phyloP scores from a whole-genome alignment of 257 asterid genomes.

The Paulownia fortunei region DNA sequence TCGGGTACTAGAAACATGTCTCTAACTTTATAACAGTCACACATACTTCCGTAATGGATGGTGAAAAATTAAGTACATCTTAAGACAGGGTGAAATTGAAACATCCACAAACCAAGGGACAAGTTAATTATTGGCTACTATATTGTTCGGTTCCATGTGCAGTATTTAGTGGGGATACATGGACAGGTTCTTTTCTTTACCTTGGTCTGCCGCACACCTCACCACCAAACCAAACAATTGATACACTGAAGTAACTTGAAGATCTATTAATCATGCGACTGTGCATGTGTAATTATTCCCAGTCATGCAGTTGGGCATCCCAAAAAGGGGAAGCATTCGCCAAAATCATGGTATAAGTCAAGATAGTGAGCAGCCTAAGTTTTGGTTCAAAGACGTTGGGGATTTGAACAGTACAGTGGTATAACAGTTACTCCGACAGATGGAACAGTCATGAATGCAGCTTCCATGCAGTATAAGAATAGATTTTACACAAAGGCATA shows the following conservation, averaged over 20 bases:
- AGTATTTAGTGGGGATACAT: neutral
- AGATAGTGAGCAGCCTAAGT: neutral
- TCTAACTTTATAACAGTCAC: neutral
- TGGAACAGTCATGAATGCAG: no score
- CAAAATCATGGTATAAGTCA: neutral
- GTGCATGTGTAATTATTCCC: neutral
- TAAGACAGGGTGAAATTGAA: neutral
- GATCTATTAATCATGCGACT: neutral
- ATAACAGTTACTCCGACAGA: slow-evolving; percentile 4
- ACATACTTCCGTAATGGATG: neutral
- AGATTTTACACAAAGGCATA: slow-evolving; percentile 31
- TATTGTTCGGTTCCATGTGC: neutral
- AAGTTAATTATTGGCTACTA: neutral
- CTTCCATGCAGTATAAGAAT: neutral
- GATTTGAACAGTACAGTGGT: no score
- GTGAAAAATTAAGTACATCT: neutral
- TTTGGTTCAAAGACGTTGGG: neutral
- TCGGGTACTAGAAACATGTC: neutral
- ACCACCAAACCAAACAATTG: neutral
- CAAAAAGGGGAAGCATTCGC: neutral
- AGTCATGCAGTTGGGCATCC: neutral
- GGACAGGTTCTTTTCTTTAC: neutral
- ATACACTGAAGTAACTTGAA: neutral
- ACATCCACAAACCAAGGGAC: neutral
- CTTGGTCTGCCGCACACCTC: neutral